phyloP scores from a whole-genome alignment of 768 basidiomycete species.

The Lactarius psammicola region DNA sequence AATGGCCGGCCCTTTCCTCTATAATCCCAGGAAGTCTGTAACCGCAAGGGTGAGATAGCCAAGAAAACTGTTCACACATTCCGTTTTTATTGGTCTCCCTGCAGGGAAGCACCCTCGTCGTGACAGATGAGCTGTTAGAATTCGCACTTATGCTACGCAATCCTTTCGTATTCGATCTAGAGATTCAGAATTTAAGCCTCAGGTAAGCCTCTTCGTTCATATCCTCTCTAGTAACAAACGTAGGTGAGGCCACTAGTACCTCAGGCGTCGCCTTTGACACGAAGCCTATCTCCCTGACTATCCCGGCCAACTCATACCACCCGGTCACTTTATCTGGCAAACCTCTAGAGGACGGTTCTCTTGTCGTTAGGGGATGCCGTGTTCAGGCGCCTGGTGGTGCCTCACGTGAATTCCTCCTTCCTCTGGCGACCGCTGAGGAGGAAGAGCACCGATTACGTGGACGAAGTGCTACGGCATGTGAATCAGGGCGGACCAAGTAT shows the following conservation, averaged over 20 bases:
- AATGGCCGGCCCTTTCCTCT: slow-evolving; percentile 79
- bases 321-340: slow-evolving; percentile 68
- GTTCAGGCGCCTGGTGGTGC: slow-evolving; percentile 75
- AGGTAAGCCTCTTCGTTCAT: slow-evolving; percentile 51
- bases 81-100: slow-evolving; percentile 10
- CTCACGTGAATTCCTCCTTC: slow-evolving; percentile 70
- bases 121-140: slow-evolving; percentile 82
- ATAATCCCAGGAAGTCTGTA: slow-evolving; percentile 75
- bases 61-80: background rate
- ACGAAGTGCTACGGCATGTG: slow-evolving; percentile 60
- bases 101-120: slow-evolving; percentile 62
- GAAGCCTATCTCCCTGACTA: slow-evolving; percentile 55
- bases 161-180: slow-evolving; percentile 89
- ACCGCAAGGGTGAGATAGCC: slow-evolving; percentile 51
- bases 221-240: background rate
- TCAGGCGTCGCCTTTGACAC: slow-evolving; percentile 76
- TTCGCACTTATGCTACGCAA: slow-evolving; percentile 84
- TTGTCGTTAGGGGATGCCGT: slow-evolving; percentile 75
- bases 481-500: slow-evolving; percentile 69
- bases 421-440: slow-evolving; percentile 69
- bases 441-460: slow-evolving; percentile 57
- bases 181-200: slow-evolving; percentile 75
- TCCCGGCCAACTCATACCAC: slow-evolving; percentile 76
- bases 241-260: slow-evolving; percentile 51
- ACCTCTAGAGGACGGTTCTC: slow-evolving; percentile 59